Base-by-base conservation (phyloP, 148 eudicot species). In the Heliamphora exappendiculata region DNA sequence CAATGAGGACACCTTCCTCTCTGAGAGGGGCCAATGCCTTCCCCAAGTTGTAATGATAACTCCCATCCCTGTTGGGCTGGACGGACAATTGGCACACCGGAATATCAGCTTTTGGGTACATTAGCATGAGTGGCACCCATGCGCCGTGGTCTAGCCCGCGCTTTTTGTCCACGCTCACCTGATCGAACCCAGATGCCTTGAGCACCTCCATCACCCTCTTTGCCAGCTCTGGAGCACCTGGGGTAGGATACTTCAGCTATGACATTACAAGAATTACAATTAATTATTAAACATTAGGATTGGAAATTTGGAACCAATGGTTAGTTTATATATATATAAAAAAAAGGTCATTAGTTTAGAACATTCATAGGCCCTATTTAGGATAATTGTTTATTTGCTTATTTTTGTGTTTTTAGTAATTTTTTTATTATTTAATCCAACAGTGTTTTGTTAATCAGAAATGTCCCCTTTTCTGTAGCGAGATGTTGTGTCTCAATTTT, bases 81-180 rank as follows among this genome's bases (percentile, higher is more conserved):
- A 93, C 75, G 5, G 96, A 91, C n/a, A 93, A 88, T 76, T 89
- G 94, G 75, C 98, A 93, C 34, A 93, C 92, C 0, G 98, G 98
- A 60, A 93, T 89, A 72, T 93, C 89, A 26, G 92, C 96, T 45
- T 93, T 89, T 6, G 98, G 98, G 73, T 89, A 93, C 96, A 91
- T 91, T 10, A 91, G 93, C 97, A 91, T 91, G 47, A 93, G 88
- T 5, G 96, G 96, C 11, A 93, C 91, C 96, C 98, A 91, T 8
- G 96, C 93, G 1, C 96, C 98, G 26, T 91, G 96, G 81, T 93
- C 96, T 31, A 93, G 86, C 53, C 98, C 98, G 9, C 96, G 93
- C 71, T 84, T 85, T 81, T 88, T 87, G 77, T 93, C 94, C 78
- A 81, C 84, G 3, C 78, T 39, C 16, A 89, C 96, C 7, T 62